Evolutionary conservation across 768 basidiomycete genomes (phyloP), one percentile per base, ranked within the genome.

Genomic region (Panaeolus cyanescens): DNA sequence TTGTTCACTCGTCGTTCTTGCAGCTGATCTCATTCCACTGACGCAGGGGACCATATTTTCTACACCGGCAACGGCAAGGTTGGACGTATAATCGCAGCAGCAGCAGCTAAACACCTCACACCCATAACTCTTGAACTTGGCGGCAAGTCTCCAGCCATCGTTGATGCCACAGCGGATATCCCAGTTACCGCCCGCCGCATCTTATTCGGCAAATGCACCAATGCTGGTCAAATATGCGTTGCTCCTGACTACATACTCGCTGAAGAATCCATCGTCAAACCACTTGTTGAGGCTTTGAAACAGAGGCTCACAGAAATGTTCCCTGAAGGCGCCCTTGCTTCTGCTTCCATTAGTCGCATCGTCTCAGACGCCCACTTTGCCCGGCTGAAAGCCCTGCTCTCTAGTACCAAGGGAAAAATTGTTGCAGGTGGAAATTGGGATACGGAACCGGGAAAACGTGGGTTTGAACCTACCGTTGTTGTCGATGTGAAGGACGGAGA

Each of bases 161-260:
- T 82, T 30, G 79, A 80, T 56, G 42, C 54, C 17, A 62, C 64
- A 0, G 61, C 55, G 36, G 75, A 85, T 65, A 64, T 87, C 65
- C 72, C 79, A 4, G 62, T 87, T 32, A 82, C 85, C 0, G 91
- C 89, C 4, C 84, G 82, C 67, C 82, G 90, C 9, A 80, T 90
- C 32, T 72, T 91, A 30, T 89, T 83, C 81, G 90, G 86, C 1
- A 92, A 91, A 72, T 75, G 75, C 10, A 77, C 73, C 62, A 92
- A 92, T 63, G 78, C 84, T 1, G 91, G 91, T 12, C 90, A 90
- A 79, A 83, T 85, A 1, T 93, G 92, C 64, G 77, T 87, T n/a
- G 76, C 86, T 3, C 81, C 82, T 1, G 82, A 84, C 65, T 81
- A 78, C 55, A 73, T 83, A 5, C 67, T 82, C 31, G 73, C 77